Evolutionary conservation across 2,329 filamentous ascomycete genomes (phyloP).

Genomic region (Didymella arachidicola): DNA sequence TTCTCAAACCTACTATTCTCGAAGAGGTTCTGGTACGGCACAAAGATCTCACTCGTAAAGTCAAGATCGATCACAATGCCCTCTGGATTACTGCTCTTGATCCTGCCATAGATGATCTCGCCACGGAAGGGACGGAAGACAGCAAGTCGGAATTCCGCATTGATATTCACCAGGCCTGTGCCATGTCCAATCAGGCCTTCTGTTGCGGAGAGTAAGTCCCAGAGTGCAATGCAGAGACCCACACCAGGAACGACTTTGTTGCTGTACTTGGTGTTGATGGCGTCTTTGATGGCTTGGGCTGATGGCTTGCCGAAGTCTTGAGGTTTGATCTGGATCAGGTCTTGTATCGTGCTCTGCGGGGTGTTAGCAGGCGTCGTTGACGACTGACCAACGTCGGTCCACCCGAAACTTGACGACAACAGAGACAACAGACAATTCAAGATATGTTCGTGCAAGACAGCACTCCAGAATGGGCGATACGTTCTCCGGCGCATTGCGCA

Average conservation of each 20-base stretch:
- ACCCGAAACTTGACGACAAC: background rate
- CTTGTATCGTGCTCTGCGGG: constrained; percentile 84
- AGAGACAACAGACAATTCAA: background rate
- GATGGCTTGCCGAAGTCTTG: constrained; percentile 87
- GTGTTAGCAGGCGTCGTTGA: constrained; percentile 2
- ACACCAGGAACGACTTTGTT: constrained; percentile 98
- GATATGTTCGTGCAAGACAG: background rate
- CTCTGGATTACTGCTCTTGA: constrained; percentile 72
- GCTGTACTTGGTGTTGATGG: constrained; percentile 95
- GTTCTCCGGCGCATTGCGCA: background rate
- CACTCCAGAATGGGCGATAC: background rate
- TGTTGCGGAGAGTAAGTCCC: constrained; percentile 86
- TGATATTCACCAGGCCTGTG: constrained; percentile 90
- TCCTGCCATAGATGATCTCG: constrained; percentile 86
- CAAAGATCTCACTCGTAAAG: constrained; percentile 92
- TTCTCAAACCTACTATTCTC: constrained; percentile 70
- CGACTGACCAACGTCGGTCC: background rate
- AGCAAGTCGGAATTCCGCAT: constrained; percentile 92
- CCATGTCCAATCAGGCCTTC: constrained; percentile 95
- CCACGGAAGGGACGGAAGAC: constrained; percentile 97
- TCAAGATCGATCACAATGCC: constrained; percentile 84
- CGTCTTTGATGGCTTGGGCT: constrained; percentile 87
- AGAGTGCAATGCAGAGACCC: constrained; percentile 91
- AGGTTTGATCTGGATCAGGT: constrained; percentile 91
- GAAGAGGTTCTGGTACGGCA: constrained; percentile 60